Base-by-base conservation (phyloP, 1,139 yeast species). In the Protomyces lactucae-debilis region DNA sequence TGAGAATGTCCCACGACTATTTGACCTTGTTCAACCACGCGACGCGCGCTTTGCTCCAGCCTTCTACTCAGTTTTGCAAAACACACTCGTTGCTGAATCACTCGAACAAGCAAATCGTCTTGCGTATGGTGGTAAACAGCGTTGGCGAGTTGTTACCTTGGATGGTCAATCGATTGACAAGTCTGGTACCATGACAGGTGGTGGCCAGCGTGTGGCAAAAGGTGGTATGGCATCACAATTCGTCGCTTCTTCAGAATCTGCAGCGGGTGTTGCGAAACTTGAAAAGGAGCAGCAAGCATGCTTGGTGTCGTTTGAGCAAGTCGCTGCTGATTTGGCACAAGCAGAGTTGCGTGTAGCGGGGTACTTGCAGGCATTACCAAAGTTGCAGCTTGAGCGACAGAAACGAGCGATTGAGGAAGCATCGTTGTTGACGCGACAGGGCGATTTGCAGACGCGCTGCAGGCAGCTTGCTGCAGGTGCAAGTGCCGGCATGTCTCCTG, bases 181-280 rank as follows among this genome's bases (percentile, higher is more conserved):
- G n/a, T 88, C 96, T 1, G 99, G 99, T 75, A 88, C 98, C 1
- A 87, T 95, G 87, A 85, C 95, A 60, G 99, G 99, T 71, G 99
- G 99, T 76, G 98, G 98, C 64, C 83, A 82, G 57, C 78, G 81
- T 55, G 84, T 83, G 16, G 80, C 83, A 16, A 79, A 79, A 61
- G 95, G 95, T 6, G 85, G 83, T 0, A 86, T 87, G 93, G 52
- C 65, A 28, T 66, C 57, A 57, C 71, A 74, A 4, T 77, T 80
- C 2, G 72, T 77, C 9, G 73, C 78, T 2, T 73, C 72, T 3
- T 72, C 78, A 3, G 63, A 59, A 28, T 75, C 87, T n/a, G 85
- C 82, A 43, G 84, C 82, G 36, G 92, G 87, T 64, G 81, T 92
- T 48, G 73, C 75, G 6, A 76, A 77, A 23, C 80, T 82, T 73